Percentiles rank a stretch among this genome's conserved stretches.
phyloP scores from a whole-genome alignment of 257 asterid genomes.

The Misopates orontium region DNA sequence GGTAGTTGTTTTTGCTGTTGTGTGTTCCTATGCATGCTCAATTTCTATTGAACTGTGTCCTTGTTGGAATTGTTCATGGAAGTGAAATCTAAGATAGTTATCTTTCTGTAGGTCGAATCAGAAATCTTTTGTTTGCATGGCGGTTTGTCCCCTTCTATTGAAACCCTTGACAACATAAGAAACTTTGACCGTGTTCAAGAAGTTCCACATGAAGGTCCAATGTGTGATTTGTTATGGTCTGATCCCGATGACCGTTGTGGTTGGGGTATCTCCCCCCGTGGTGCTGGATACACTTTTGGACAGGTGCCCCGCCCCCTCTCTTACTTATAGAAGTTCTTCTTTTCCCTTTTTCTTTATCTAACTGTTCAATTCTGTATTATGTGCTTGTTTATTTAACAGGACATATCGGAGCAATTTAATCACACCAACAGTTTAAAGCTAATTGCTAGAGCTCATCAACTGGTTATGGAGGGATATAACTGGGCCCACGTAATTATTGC shows the following conservation, averaged over 20 bases:
- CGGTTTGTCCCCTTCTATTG: conserved; percentile 78
- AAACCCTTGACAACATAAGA: conserved; percentile 77
- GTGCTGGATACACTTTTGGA: conserved; percentile 90
- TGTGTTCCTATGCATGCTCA: conserved; percentile 16
- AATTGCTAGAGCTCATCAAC: conserved; percentile 90
- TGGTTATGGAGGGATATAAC: conserved; percentile 89
- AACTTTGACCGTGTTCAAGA: conserved; percentile 86
- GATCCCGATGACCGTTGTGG: conserved; percentile 92
- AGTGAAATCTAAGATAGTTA: conserved; percentile 12
- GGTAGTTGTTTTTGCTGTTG: conserved; percentile 8
- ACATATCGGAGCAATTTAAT: conserved; percentile 83
- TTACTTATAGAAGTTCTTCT: background rate
- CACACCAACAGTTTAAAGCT: conserved; percentile 73
- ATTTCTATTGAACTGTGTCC: conserved; percentile 7
- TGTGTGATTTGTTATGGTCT: conserved; percentile 89
- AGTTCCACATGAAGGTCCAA: conserved; percentile 92
- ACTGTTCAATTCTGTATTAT: conserved; percentile 11
- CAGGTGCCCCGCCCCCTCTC: conserved; percentile 44
- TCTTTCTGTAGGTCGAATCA: conserved; percentile 64
- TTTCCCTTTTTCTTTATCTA: conserved; percentile 12
- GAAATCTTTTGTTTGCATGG: conserved; percentile 87
- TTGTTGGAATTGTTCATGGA: background rate
- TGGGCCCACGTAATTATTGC: conserved; percentile 72
- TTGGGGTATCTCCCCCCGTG: conserved; percentile 92
- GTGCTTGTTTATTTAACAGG: conserved; percentile 38